These are phyloP conservation scores for Papiliotrema terrestris DNA, from an alignment of 1,284 basidiomycete genomes.

Conservation along the genomic window DNA sequence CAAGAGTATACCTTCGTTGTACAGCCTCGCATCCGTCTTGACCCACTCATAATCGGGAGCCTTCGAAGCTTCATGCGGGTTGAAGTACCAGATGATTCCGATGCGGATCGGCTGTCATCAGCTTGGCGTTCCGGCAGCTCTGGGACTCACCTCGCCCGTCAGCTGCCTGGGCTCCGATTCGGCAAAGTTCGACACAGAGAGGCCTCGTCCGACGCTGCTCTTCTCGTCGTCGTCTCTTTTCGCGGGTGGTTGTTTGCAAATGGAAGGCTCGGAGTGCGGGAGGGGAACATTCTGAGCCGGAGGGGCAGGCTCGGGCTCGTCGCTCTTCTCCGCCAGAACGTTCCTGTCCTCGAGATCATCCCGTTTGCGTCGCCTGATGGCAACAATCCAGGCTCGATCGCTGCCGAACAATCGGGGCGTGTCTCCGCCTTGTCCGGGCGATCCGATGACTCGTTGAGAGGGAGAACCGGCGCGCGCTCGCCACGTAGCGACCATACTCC, in stretches of 20 bases:
- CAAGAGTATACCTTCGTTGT: slow-evolving; percentile 70
- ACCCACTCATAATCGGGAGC: slow-evolving; percentile 75
- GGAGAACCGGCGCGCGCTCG: slow-evolving; percentile 25
- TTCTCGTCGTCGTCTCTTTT: background rate
- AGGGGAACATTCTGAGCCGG: too few species aligned
- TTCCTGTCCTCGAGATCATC: slow-evolving; percentile 51
- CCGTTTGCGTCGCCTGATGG: slow-evolving; percentile 59
- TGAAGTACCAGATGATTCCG: slow-evolving; percentile 80
- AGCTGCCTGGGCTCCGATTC: background rate
- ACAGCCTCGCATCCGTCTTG: slow-evolving; percentile 74
- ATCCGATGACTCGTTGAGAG: slow-evolving; percentile 59
- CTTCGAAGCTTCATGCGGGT: slow-evolving; percentile 62
- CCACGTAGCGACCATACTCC: slow-evolving; percentile 75
- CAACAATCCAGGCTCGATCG: slow-evolving; percentile 56
- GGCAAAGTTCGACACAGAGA: background rate
- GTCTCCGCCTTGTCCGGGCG: slow-evolving; percentile 36
- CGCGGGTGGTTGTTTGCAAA: background rate
- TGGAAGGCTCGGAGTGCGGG: too few species aligned
- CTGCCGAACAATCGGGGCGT: slow-evolving; percentile 25
- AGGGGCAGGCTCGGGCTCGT: slow-evolving; percentile 9
- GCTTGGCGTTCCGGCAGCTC: slow-evolving; percentile 6
- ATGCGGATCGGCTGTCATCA: slow-evolving; percentile 63
- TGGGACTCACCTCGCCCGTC: slow-evolving; percentile 53
- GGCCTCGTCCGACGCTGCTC: background rate
- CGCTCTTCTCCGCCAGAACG: slow-evolving; percentile 36